These are phyloP conservation scores for Colletotrichum gloeosporioides DNA, from an alignment of 2,329 filamentous ascomycete species.

Conservation along the genomic window DNA sequence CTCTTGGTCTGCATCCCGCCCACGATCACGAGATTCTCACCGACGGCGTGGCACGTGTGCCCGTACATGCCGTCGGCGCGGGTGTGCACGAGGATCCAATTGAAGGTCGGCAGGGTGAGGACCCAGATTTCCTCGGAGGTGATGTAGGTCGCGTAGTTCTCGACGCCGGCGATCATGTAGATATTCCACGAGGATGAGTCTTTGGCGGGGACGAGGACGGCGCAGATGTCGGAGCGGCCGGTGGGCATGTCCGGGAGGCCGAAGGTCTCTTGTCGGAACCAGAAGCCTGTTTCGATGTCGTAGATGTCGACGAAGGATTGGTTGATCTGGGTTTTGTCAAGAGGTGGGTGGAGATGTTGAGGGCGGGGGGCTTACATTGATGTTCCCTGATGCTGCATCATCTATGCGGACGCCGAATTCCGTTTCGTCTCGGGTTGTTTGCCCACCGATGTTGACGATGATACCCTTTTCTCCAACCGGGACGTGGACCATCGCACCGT, in stretches of 20 bases:
- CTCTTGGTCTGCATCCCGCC: conserved; percentile 24
- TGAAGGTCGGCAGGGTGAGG: conserved; percentile 24
- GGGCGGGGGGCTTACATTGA: not conserved
- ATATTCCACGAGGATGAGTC: conserved; percentile 25
- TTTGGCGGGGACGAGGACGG: conserved; percentile 20
- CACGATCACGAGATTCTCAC: conserved; percentile 20
- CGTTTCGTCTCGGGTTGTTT: conserved; percentile 17
- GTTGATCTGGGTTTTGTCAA: conserved; percentile 6
- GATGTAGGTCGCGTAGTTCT: conserved; percentile 17
- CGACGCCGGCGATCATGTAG: conserved; percentile 24
- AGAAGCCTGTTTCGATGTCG: conserved; percentile 24
- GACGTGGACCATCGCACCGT: conserved; percentile 25
- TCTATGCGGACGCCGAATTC: not conserved
- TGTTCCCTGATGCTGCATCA: not conserved
- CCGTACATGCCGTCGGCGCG: conserved; percentile 22
- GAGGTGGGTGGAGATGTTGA: accelerated
- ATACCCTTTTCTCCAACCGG: conserved; percentile 22
- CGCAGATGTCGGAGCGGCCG: conserved; percentile 25
- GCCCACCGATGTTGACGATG: conserved; percentile 23
- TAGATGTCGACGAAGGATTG: conserved; percentile 25
- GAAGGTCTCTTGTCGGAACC: conserved; percentile 27
- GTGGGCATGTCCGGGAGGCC: conserved; percentile 18
- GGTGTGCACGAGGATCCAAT: conserved; percentile 22
- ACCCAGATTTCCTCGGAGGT: conserved; percentile 15
- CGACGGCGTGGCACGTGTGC: conserved; percentile 20